These are phyloP conservation scores for Mucor circinelloides DNA, from an alignment of 371 early-diverging fungal species.

Conservation along the genomic window DNA sequence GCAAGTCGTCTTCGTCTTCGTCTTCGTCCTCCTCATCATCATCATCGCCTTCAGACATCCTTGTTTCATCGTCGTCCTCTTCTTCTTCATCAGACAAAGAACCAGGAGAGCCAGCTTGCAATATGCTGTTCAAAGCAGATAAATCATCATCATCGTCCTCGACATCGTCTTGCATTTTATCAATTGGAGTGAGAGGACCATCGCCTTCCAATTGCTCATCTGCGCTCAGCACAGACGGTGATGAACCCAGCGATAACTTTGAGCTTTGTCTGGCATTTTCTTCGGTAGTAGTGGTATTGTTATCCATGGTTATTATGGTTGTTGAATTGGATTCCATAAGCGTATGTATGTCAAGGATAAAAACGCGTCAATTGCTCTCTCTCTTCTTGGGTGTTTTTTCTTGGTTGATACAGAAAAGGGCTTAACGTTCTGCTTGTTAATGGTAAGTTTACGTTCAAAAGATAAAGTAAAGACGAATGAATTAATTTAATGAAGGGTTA, in stretches of 20 bases:
- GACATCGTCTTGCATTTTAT: conserved; percentile 26
- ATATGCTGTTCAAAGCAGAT: conserved; percentile 25
- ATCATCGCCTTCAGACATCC: conserved; percentile 2
- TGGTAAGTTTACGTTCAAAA: background rate
- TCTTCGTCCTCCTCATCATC: conserved; percentile 8
- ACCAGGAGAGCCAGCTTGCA: conserved; percentile 32
- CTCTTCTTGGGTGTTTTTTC: background rate
- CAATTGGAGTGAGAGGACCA: conserved; percentile 31
- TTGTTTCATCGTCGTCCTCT: conserved; percentile 5
- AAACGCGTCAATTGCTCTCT: conserved; percentile 5
- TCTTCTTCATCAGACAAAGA: conserved; percentile 33
- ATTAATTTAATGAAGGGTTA: background rate
- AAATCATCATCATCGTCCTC: conserved; percentile 29
- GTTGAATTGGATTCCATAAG: background rate
- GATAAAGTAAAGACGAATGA: background rate
- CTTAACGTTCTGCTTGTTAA: background rate
- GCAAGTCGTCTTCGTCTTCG: conserved; percentile 11
- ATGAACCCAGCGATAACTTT: conserved; percentile 47
- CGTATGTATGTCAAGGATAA: background rate
- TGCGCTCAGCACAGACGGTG: conserved; percentile 46
- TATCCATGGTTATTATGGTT: background rate
- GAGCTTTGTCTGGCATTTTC: conserved; percentile 38
- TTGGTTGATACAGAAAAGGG: background rate
- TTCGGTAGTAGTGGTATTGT: conserved; percentile 1
- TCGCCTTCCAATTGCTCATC: conserved; percentile 31